phyloP scores from a whole-genome alignment of 108 stramenopile species.

The Parietichytrium sp. region DNA sequence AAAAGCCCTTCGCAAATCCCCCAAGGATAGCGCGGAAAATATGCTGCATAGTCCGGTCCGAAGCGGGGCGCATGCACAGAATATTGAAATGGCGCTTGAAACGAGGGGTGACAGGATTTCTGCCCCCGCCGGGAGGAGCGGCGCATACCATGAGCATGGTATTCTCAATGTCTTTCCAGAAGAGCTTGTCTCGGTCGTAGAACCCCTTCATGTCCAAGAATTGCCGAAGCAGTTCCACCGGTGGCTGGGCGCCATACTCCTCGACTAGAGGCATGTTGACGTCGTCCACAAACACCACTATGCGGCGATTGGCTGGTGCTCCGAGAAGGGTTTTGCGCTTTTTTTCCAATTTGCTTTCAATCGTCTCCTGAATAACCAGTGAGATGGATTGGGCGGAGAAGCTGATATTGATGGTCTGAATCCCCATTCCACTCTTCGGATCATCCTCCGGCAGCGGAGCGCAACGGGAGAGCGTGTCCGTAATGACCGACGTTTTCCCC shows the following conservation, averaged over 20 bases:
- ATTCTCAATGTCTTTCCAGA: constrained; percentile 70
- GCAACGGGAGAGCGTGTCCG: constrained; percentile 40
- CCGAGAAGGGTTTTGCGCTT: constrained; percentile 67
- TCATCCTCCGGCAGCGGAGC: constrained; percentile 42
- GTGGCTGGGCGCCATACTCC: constrained; percentile 69
- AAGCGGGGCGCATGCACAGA: constrained; percentile 64
- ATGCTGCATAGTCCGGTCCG: constrained; percentile 49
- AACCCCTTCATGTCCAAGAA: constrained; percentile 72
- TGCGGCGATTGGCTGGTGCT: constrained; percentile 57
- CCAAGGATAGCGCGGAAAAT: constrained; percentile 63
- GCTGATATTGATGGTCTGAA: constrained; percentile 59
- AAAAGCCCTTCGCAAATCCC: constrained; percentile 46
- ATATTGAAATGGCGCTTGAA: constrained; percentile 70
- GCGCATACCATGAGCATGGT: constrained; percentile 62
- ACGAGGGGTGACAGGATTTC: constrained; percentile 62
- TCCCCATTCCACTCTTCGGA: constrained; percentile 51
- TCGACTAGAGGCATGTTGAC: constrained; percentile 71
- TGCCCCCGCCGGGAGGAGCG: constrained; percentile 68
- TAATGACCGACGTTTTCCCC: constrained; percentile 63
- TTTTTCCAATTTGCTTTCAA: constrained; percentile 69
- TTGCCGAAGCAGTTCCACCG: constrained; percentile 69
- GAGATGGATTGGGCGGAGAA: constrained; percentile 65
- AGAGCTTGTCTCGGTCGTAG: constrained; percentile 74
- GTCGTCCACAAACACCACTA: constrained; percentile 68
- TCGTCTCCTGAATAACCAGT: constrained; percentile 58